A percentile compares a stretch with the other conserved stretches of the same genome.
Evolutionary conservation across 176 grass and related monocot species (phyloP).

Genomic region (Oryza glaberrima): DNA sequence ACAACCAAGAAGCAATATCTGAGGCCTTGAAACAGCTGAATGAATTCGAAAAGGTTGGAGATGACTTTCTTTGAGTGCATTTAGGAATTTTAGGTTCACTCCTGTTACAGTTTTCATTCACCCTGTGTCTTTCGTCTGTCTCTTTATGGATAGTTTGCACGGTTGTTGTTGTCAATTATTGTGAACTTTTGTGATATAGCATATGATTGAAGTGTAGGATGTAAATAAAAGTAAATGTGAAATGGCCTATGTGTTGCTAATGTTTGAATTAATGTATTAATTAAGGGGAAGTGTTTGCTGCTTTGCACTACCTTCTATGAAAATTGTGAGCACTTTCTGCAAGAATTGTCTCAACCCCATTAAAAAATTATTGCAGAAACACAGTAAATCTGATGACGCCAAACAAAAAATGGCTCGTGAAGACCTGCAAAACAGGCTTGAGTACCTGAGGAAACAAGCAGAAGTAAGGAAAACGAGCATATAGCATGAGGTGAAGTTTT

Average conservation of each 20-base stretch:
- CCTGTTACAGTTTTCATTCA: constrained; percentile 20
- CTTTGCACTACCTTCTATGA: constrained; percentile 1
- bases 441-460: constrained; percentile 84
- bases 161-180: constrained; percentile 17
- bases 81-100: background rate
- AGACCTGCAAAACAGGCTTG: constrained; percentile 86
- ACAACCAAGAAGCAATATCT: constrained; percentile 96
- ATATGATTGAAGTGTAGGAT: constrained; percentile 7
- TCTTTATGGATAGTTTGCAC: constrained; percentile 15
- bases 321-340: background rate
- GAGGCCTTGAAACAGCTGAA: constrained; percentile 78
- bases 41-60: constrained; percentile 94
- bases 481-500: background rate
- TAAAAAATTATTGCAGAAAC: constrained; percentile 63
- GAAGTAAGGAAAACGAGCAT: constrained; percentile 69
- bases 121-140: background rate
- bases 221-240: constrained; percentile 12
- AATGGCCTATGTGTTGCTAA: background rate
- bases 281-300: background rate
- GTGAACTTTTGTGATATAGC: constrained; percentile 1
- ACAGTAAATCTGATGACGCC: constrained; percentile 69
- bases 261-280: background rate
- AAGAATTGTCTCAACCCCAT: constrained; percentile 26
- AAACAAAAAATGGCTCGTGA: constrained; percentile 71
- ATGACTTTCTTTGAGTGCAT: background rate